Evolutionary conservation across 257 asterid genomes (phyloP), one percentile per base, ranked within the genome.

Genomic region (Leptodermis oblonga): DNA sequence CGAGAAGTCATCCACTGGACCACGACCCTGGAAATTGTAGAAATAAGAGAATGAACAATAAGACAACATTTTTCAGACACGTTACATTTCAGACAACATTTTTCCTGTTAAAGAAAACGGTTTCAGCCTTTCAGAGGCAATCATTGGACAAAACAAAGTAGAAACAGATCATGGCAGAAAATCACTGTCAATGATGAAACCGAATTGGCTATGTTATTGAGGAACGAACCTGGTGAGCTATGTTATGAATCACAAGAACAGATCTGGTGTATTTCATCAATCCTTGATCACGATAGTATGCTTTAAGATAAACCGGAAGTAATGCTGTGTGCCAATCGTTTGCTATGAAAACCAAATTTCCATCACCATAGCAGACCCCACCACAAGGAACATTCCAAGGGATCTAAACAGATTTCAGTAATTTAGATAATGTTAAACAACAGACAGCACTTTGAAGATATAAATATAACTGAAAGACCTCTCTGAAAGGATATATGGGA

Each of bases 361-460:
- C 96, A 82, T 94, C 99, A 53, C 97, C 99, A 51, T 91, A 94
- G 87, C 99, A 94, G 76, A 87, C 71, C 62, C 99, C 99, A 7
- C 99, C 99, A 76, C 99, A 94, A 14, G 97, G 97, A 65, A 94
- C 97, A 74, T 89, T 53, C 99, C 97, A 94, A 70, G 99, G 97
- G 73, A 94, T 89, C 99, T 94, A 84, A 62, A 45, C 55, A 78
- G 65, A 68, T 49, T 51, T 64, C 31, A 69, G 65, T 13, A 37
- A 56, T 28, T 12, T 46, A 77, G 68, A 54, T 46, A 37, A 12
- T 25, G 37, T n/a, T 28, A 4, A 64, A 52, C 9, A 37, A 23
- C 70, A 49, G 30, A 48, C 14, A 63, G 71, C 33, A 65, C 60
- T 68, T 45, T 12, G 52, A 51, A 22, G 12, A 20, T 26, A 7